Evolutionary conservation across 176 grass and related monocot genomes (phyloP), one percentile per base, ranked within the genome.

Genomic region (Neostapfia colusana): DNA sequence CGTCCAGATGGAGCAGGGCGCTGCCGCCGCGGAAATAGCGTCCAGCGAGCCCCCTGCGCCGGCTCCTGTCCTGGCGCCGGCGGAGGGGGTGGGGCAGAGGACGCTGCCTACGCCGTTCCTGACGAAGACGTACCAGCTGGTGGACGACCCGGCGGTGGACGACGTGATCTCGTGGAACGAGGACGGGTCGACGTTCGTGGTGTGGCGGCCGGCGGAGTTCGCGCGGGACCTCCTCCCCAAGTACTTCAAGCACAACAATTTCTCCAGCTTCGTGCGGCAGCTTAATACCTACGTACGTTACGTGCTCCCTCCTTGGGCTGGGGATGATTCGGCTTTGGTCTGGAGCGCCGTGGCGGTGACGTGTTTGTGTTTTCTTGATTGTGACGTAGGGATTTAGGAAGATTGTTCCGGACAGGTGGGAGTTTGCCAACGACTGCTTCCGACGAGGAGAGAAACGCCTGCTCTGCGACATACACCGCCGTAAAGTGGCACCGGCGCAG

Each of bases 161-260:
- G 95, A 98, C 72, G 89, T 98, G 24, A 98, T 98, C 68, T 94
- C 95, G 28, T 98, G 95, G 95, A 86, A 79, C 78, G 89, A 92
- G 39, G 91, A 94, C 63, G 95, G 95, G 28, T 88, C 89, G 20
- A 88, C 91, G 24, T 98, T 98, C 79, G 77, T 98, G 11, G 95
- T 98, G 68, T 98, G 95, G 95, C 79, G 91, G 0, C 95, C 91
- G 24, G 87, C 95, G 15, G 95, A 98, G 83, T 98, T 98, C 72
- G 82, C 95, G 1, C 73, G 89, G 9, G 95, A 98, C 73, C 84
- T 98, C 25, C 88, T 97, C 24, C 94, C 94, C 1, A 93, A 91
- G 28, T 93, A 93, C 65, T 97, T 97, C 89, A 97, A 97, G 91
- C 94, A 97, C 86, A 97, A 93, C 58, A 97, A 97, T 36, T 97